Evolutionary conservation across 2,329 filamentous ascomycete species (phyloP).

Genomic region (Cryphonectria radicalis): DNA sequence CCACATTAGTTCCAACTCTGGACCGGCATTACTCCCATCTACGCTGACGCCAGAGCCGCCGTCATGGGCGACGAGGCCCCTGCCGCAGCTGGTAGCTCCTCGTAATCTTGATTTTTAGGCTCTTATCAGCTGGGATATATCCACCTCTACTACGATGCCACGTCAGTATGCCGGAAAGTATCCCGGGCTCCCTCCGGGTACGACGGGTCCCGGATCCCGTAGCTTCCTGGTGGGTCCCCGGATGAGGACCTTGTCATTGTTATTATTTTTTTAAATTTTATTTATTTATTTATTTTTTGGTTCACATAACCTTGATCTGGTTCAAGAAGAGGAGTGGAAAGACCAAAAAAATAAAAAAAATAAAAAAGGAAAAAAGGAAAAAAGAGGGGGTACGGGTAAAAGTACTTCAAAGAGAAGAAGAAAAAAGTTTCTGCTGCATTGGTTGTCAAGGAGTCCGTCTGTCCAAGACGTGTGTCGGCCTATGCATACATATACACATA

Average conservation of each 20-base stretch:
- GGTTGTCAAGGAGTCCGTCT: neutral
- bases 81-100: neutral
- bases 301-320: too few species aligned
- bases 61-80: slow-evolving; percentile 49
- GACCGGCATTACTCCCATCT: slow-evolving; percentile 80
- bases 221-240: neutral
- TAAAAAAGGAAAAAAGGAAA: too few species aligned
- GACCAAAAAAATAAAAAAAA: too few species aligned
- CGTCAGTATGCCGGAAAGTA: neutral
- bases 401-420: neutral
- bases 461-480: neutral
- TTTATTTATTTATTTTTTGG: too few species aligned
- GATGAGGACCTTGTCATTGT: neutral
- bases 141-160: neutral
- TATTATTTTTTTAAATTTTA: neutral
- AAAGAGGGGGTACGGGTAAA: neutral
- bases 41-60: slow-evolving; percentile 67
- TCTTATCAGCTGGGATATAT: neutral
- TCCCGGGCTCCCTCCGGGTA: neutral
- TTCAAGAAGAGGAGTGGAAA: neutral
- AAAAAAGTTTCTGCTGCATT: neutral
- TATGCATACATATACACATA: too few species aligned
- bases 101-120: neutral
- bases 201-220: neutral
- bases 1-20: slow-evolving; percentile 72